phyloP scores from a whole-genome alignment of 75 land plant genomes.

The Pinus taeda region DNA sequence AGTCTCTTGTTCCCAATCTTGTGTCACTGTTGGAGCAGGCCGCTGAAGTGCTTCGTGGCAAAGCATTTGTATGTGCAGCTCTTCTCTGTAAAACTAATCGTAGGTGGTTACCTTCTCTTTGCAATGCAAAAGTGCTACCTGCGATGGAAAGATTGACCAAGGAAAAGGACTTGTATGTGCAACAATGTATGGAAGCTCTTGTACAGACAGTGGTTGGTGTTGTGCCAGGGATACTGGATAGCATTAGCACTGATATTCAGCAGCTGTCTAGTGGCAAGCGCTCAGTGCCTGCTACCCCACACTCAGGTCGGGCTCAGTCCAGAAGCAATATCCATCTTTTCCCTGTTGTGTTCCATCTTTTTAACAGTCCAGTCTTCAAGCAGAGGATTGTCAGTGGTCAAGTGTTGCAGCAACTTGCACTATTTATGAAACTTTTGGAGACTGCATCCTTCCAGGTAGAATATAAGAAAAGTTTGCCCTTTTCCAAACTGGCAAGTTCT shows the following conservation, averaged over 20 bases:
- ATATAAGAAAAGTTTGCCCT: neutral
- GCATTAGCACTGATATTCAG: slow-evolving; percentile 74
- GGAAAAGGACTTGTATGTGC: slow-evolving; percentile 83
- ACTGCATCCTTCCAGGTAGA: slow-evolving; percentile 74
- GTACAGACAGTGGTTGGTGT: slow-evolving; percentile 57
- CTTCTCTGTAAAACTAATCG: slow-evolving; percentile 84
- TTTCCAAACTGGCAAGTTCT: neutral
- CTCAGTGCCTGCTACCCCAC: slow-evolving; percentile 28
- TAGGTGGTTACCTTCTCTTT: slow-evolving; percentile 81
- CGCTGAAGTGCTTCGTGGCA: slow-evolving; percentile 85
- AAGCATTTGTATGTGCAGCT: slow-evolving; percentile 81
- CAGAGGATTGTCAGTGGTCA: slow-evolving; percentile 48
- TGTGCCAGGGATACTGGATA: slow-evolving; percentile 81
- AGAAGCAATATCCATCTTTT: slow-evolving; percentile 67
- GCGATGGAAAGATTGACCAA: slow-evolving; percentile 77
- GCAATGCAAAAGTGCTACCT: slow-evolving; percentile 82
- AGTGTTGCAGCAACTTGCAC: slow-evolving; percentile 69
- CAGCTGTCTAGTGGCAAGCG: slow-evolving; percentile 71
- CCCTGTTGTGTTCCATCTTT: slow-evolving; percentile 83
- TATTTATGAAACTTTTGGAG: slow-evolving; percentile 65
- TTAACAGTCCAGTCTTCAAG: slow-evolving; percentile 78
- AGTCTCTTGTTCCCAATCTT: slow-evolving; percentile 71
- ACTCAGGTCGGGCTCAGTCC: slow-evolving; percentile 41
- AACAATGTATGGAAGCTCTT: slow-evolving; percentile 73
- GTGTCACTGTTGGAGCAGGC: slow-evolving; percentile 86